Conservation (phyloP, 116 monocot species). For the Dioscorea cayenensis region DNA sequence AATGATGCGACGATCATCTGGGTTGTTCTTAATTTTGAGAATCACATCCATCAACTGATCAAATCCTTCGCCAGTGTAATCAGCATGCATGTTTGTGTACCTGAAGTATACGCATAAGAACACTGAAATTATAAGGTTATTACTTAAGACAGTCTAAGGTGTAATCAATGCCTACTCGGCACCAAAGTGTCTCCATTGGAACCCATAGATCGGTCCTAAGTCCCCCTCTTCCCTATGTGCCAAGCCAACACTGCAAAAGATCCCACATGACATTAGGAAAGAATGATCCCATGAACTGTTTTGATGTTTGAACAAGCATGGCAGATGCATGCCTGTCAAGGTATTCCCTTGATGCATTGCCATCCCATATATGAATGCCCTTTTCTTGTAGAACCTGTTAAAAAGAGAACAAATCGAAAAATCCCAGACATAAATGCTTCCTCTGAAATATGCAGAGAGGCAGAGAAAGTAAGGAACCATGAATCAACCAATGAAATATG, state of each 20-base stretch:
- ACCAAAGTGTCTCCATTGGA: constrained; percentile 99
- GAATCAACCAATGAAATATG: too few relatives aligned
- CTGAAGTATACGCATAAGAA: constrained; percentile 31
- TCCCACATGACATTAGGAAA: neutral
- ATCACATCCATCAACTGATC: constrained; percentile 90
- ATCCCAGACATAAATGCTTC: neutral
- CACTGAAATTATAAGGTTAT: neutral
- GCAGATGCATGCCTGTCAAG: constrained; percentile 65
- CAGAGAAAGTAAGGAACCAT: too few relatives aligned
- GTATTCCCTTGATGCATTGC: constrained; percentile 92
- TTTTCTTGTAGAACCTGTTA: constrained; percentile 77
- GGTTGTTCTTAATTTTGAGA: constrained; percentile 89
- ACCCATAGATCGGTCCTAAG: constrained; percentile 93
- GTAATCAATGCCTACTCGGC: constrained; percentile 57
- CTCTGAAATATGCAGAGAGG: too few relatives aligned
- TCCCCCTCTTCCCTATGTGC: constrained; percentile 83
- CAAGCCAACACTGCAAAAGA: constrained; percentile 57
- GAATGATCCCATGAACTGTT: too few relatives aligned
- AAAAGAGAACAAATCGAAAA: constrained; percentile 3
- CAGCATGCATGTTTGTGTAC: constrained; percentile 85
- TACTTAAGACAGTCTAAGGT: neutral
- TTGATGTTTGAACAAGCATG: neutral
- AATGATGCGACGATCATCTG: constrained; percentile 86
- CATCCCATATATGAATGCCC: constrained; percentile 92
- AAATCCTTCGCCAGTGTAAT: constrained; percentile 94